Evolutionary conservation across 2,329 filamentous ascomycete genomes (phyloP).

Genomic region (Moelleriella libera): DNA sequence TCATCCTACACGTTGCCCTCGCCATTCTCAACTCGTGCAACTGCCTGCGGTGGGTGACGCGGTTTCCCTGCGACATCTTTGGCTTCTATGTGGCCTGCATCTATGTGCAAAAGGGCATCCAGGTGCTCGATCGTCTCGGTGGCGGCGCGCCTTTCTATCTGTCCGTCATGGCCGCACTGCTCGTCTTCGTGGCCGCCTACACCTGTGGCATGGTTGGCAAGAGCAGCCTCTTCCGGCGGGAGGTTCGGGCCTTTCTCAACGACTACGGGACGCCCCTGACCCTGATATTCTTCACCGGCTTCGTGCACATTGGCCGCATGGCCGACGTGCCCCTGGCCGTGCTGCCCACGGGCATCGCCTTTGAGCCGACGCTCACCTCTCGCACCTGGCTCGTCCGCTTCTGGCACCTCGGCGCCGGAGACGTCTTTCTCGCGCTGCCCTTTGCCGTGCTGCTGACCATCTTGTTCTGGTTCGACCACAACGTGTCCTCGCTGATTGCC

Average conservation of each 20-base stretch:
- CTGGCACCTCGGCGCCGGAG: conserved; percentile 58
- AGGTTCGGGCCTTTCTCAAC: conserved; percentile 68
- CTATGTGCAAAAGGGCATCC: conserved; percentile 81
- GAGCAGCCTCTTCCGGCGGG: conserved; percentile 59
- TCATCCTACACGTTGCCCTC: conserved; percentile 73
- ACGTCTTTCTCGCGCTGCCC: conserved; percentile 75
- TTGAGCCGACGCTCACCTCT: conserved; percentile 56
- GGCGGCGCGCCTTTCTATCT: conserved; percentile 57
- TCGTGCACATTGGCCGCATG: conserved; percentile 79
- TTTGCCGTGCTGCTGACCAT: conserved; percentile 75
- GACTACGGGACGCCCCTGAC: conserved; percentile 80
- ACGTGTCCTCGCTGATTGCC: conserved; percentile 69
- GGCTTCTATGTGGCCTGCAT: conserved; percentile 89
- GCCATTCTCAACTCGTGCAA: conserved; percentile 81
- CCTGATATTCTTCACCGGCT: conserved; percentile 79
- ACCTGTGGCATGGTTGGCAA: conserved; percentile 57
- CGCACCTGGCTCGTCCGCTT: conserved; percentile 69
- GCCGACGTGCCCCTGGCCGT: conserved; percentile 51
- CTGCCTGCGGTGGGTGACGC: conserved; percentile 74
- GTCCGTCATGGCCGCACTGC: conserved; percentile 59
- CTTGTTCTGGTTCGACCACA: conserved; percentile 18
- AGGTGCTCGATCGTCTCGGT: conserved; percentile 69
- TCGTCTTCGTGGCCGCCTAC: conserved; percentile 68
- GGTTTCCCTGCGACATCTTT: conserved; percentile 88
- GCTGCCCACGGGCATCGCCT: conserved; percentile 63